These are phyloP conservation scores for Kappamyces sp. DNA, from an alignment of 192 early-diverging fungal genomes.

Conservation along the genomic window DNA sequence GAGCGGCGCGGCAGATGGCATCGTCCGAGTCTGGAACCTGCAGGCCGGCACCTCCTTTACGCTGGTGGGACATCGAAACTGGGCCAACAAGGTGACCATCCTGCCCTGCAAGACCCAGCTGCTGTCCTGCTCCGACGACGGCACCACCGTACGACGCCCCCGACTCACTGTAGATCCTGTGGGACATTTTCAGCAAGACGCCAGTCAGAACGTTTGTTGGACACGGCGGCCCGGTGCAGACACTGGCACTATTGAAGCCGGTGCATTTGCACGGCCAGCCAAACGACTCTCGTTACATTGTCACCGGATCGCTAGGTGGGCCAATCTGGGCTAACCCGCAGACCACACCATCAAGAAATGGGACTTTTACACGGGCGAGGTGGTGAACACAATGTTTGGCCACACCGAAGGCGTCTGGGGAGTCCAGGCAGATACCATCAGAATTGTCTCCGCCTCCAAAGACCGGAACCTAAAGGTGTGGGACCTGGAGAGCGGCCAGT, in stretches of 20 bases:
- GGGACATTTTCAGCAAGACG: constrained; percentile 70
- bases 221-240: constrained; percentile 40
- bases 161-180: constrained; percentile 52
- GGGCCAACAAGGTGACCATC: constrained; percentile 87
- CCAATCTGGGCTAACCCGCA: too few species aligned
- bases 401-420: constrained; percentile 84
- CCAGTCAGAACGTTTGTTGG: constrained; percentile 54
- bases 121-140: constrained; percentile 89
- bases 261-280: constrained; percentile 16
- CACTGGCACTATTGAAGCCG: constrained; percentile 26
- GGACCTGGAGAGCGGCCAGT: constrained; percentile 75
- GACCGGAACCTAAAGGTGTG: constrained; percentile 91
- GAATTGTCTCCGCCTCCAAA: constrained; percentile 75
- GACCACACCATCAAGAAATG: constrained; percentile 90
- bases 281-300: constrained; percentile 12
- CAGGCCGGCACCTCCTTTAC: constrained; percentile 57
- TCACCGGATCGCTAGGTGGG: constrained; percentile 68
- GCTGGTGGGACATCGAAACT: constrained; percentile 78
- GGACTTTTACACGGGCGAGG: constrained; percentile 78
- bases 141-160: constrained; percentile 39
- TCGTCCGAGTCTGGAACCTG: constrained; percentile 85
- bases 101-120: constrained; percentile 33
- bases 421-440: constrained; percentile 62
- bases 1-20: constrained; percentile 73
- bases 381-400: constrained; percentile 70